Evolutionary conservation across 2,329 filamentous ascomycete genomes (phyloP), one percentile per base, ranked within the genome.

Genomic region (Alternaria consortialis): DNA sequence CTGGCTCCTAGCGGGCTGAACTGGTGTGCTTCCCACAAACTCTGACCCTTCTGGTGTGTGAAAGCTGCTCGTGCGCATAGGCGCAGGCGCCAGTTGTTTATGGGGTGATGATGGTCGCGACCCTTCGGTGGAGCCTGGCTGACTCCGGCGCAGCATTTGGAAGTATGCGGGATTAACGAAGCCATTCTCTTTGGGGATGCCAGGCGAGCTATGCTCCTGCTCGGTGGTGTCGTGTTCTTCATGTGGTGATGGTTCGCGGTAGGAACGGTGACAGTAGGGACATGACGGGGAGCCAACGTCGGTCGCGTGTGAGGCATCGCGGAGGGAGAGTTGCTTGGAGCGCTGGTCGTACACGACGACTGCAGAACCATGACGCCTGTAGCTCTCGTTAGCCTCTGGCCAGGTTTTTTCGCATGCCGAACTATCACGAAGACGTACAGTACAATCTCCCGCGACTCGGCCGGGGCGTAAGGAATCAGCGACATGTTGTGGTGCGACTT

Each of bases 121-220:
- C 47, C 75, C 73, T 74, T 77, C 82, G 79, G 72, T 84, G 78
- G 79, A 88, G 47, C 73, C 81, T 56, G 84, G 84, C 53, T 82
- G 80, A 67, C 85, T 88, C 52, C 85, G 80, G 44, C 87, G 91
- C 40, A 99, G 88, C 91, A 98, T 94, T 72, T 92, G 92, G 80
- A 99, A 99, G 83, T 99, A 99, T 53, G 93, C 88, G 2, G 94
- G 94, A 72, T 94, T 90, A 69, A 97, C 91, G 75, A 94, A 98
- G 58, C 90, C 86, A 50, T 90, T 85, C 37, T 82, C 78, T 54
- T 77, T 71, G 73, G 75, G 67, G 62, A 72, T 61, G 7, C 66
- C 65, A 48, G 66, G 65, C 47, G 58, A 59, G 67, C 77, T 55
- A 63, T 78, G 71, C 39, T 76, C 75, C 50, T 76, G 72, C n/a